These are phyloP conservation scores for Ramularia collo-cygni DNA, from an alignment of 2,329 filamentous ascomycete genomes.

Conservation along the genomic window DNA sequence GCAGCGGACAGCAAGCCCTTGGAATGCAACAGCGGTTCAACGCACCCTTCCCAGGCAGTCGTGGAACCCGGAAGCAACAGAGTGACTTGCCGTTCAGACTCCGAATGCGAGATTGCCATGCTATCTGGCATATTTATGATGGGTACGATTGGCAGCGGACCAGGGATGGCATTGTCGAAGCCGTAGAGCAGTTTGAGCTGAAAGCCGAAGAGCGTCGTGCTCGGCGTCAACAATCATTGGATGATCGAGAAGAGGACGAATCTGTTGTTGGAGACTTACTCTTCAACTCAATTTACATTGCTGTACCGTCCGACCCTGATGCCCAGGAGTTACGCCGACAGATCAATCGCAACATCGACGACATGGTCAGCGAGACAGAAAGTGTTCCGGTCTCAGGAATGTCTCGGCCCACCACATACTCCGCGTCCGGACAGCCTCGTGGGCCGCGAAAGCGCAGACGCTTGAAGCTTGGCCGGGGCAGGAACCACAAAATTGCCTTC, in stretches of 20 bases:
- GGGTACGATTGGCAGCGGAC: conserved; percentile 95
- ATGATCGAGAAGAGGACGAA: conserved; percentile 64
- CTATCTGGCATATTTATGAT: conserved; percentile 97
- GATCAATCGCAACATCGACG: conserved; percentile 84
- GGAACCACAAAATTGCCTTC: conserved; percentile 90
- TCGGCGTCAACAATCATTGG: conserved; percentile 50
- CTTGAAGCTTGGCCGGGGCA: conserved; percentile 75
- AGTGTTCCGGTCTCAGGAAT: conserved; percentile 67
- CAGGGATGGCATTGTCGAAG: conserved; percentile 75
- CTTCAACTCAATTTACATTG: conserved; percentile 98
- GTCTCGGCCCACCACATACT: conserved; percentile 52
- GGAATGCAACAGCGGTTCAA: conserved; percentile 27
- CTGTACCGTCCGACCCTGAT: conserved; percentile 73
- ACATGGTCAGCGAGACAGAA: conserved; percentile 79
- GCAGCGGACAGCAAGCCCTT: conserved; percentile 22
- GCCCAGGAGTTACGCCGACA: conserved; percentile 71
- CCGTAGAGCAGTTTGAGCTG: conserved; percentile 78
- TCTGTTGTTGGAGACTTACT: conserved; percentile 88
- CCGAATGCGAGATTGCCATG: conserved; percentile 74
- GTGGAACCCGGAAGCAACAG: not conserved
- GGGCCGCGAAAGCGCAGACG: conserved; percentile 28
- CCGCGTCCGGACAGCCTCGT: conserved; percentile 23
- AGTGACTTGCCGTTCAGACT: conserved; percentile 55
- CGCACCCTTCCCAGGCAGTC: conserved; percentile 16
- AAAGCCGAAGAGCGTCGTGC: conserved; percentile 68